Base-by-base conservation (phyloP, 768 basidiomycete species). In the Boletellus ananiceps region DNA sequence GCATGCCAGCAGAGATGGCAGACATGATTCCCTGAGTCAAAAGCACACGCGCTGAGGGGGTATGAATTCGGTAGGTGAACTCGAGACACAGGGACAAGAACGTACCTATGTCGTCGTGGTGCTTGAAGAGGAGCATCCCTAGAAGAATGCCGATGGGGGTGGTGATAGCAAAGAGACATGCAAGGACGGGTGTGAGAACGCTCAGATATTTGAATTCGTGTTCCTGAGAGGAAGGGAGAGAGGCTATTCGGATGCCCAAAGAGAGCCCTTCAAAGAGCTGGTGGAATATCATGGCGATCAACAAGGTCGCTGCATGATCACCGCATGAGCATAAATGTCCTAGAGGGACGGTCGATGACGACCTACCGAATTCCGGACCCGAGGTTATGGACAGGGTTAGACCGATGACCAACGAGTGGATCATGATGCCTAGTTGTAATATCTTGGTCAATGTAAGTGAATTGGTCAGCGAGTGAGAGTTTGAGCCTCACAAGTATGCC, bases 201-300 rank as follows among this genome's bases (percentile, higher is more conserved):
- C 57, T 54, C 18, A 66, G 33, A 23, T 57, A 57, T 14, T 53
- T 48, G 16, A 58, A 64, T n/a, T 56, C 51, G 18, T 31, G 40
- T 15, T 60, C 60, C 15, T 37, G 57, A 36, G 58, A 56, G 0
- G 79, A 70, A 0, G 86, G 83, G 13, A 91, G 72, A 2, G 78
- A 74, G 1, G 88, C 80, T 60, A 88, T 87, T 14, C 89, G 79
- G 44, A 91, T 86, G 2, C 89, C 89, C 21, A 92, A 75, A 0
- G 88, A 89, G 9, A 92, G 74, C 0, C 88, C 89, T 59, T 91
- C 89, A 56, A 91, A 92, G 9, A 90, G 71, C 58, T 92, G 89
- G 61, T 92, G 90, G 64, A 91, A 91, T 21, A 81, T 70, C 29
- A 91, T 80, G 1, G 88, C 88, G 4, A 83, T 79, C 12, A 86